Evolutionary conservation across 225 moss, liverwort and hornwort genomes (phyloP).

Genomic region (Anthoceros angustus): DNA sequence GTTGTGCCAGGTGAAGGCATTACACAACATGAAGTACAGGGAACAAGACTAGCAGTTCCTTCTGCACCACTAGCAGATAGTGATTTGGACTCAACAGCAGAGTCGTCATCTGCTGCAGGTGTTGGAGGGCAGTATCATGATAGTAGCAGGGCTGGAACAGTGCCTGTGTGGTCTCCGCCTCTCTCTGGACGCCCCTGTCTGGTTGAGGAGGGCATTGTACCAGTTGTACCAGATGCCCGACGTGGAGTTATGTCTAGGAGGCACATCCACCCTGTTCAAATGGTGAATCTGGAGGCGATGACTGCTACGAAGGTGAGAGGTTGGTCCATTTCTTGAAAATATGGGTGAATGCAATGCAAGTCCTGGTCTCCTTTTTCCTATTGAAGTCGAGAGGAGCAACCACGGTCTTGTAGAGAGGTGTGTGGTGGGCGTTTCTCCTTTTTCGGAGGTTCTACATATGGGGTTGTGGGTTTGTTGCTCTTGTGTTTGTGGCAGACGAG

Average conservation of each 20-base stretch:
- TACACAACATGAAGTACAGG: slow-evolving; percentile 10
- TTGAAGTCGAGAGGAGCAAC: slow-evolving; percentile 15
- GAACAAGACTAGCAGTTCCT: slow-evolving; percentile 16
- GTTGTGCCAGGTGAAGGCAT: background rate
- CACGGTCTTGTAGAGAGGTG: slow-evolving; percentile 4
- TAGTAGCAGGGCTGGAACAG: slow-evolving; percentile 39
- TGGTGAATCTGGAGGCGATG: slow-evolving; percentile 68
- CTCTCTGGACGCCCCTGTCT: slow-evolving; percentile 25
- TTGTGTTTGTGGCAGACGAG: slow-evolving; percentile 94
- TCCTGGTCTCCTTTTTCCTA: slow-evolving; percentile 1
- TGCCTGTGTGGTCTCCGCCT: slow-evolving; percentile 75
- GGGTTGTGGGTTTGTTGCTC: slow-evolving; percentile 44
- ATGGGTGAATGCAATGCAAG: background rate
- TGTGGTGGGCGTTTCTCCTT: slow-evolving; percentile 19
- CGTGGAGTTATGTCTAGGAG: slow-evolving; percentile 46
- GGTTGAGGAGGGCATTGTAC: slow-evolving; percentile 38
- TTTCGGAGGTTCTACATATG: slow-evolving; percentile 54
- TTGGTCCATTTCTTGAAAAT: background rate
- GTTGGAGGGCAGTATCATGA: slow-evolving; percentile 28
- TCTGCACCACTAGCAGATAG: slow-evolving; percentile 43
- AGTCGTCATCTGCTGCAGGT: slow-evolving; percentile 35
- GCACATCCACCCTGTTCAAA: slow-evolving; percentile 53
- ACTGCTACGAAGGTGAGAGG: slow-evolving; percentile 46
- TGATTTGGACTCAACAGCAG: slow-evolving; percentile 84
- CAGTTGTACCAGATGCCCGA: slow-evolving; percentile 57